phyloP scores from a whole-genome alignment of 106 monocot species.

The Ottelia alismoides region DNA sequence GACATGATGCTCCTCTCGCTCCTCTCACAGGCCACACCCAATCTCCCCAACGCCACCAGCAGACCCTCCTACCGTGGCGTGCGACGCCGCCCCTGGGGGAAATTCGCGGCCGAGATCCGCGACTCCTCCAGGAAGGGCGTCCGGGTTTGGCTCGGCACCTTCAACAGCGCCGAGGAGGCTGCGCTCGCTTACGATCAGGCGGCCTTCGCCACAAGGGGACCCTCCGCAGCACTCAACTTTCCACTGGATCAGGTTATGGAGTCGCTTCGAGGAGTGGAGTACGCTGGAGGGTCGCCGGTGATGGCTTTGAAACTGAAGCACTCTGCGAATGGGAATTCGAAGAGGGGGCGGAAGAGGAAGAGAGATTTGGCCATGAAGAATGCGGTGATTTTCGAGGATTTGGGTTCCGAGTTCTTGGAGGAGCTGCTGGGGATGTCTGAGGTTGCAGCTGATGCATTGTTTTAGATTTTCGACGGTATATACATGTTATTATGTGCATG shows the following conservation, averaged over 20 bases:
- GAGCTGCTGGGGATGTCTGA: slow-evolving; percentile 2
- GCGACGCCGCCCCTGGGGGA: slow-evolving; percentile 10
- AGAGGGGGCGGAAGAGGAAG: not conserved
- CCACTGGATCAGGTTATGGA: slow-evolving; percentile 1
- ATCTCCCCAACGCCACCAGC: not conserved
- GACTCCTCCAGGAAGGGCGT: slow-evolving; percentile 9
- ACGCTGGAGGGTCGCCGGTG: not conserved
- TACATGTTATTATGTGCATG: too few species aligned
- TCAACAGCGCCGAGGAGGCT: slow-evolving; percentile 14
- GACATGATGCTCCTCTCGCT: too few species aligned
- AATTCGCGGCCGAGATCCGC: slow-evolving; percentile 17
- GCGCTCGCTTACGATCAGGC: slow-evolving; percentile 14
- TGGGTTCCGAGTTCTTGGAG: too few species aligned
- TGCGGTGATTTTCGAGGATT: too few species aligned
- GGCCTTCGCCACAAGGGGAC: slow-evolving; percentile 4
- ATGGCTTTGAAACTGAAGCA: slow-evolving; percentile 6
- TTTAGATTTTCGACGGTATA: too few species aligned
- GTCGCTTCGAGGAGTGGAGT: not conserved
- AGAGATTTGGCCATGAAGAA: too few species aligned
- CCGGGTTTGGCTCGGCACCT: slow-evolving; percentile 7
- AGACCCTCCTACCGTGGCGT: slow-evolving; percentile 4
- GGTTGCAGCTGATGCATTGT: too few species aligned
- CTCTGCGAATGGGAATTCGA: not conserved
- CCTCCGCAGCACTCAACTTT: slow-evolving; percentile 13
- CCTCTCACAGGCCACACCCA: too few species aligned